Base-by-base conservation (phyloP, 2,329 filamentous ascomycete genomes). In the Botryotinia globosa region DNA sequence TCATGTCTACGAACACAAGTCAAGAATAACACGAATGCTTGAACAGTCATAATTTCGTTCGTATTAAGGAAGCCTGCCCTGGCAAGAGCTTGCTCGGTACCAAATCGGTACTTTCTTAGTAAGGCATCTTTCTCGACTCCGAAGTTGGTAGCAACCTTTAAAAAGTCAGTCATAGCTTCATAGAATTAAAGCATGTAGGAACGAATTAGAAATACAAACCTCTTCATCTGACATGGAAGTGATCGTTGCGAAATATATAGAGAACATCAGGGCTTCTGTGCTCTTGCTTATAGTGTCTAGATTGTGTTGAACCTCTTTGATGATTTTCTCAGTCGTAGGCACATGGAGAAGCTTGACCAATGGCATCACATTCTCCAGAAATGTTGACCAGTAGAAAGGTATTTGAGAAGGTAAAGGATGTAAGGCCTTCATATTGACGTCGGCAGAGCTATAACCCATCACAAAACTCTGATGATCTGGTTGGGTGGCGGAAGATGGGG, bases 301-400 rank as follows among this genome's bases (percentile, higher is more conserved):
- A 71, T 89, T 87, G 56, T 85, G 85, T 51, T 88, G 85, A 1
- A 90, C 85, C n/a, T 88, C 85, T 29, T 89, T 85, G 54, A 94
- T 85, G 0, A 88, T 83, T 42, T 86, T 85, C 73, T 88, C 88
- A 79, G 90, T 87, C 3, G 89, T 89, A 0, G 91, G 92, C 0
- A 91, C 84, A 79, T 94, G 92, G 12, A 94, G 79, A 20, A 94
- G 84, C 79, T 93, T 94, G 77, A 92, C 84, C 16, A 94, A 81
- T 0, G 91, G 90, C 77, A 94, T 91, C 14, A 94, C 91, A 69
- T 92, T 93, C 75, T 93, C 90, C 74, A 90, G 87, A 81, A 89
- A 94, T 18, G 90, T 85, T 67, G 89, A 86, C 91, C 92, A 94
- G 72, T 93, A 88, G 66, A 88, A 87, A 0, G 85, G 85, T 66